These are phyloP conservation scores for Schoenoplectus tabernaemontani DNA, from an alignment of 202 grass and related monocot species.

Conservation along the genomic window DNA sequence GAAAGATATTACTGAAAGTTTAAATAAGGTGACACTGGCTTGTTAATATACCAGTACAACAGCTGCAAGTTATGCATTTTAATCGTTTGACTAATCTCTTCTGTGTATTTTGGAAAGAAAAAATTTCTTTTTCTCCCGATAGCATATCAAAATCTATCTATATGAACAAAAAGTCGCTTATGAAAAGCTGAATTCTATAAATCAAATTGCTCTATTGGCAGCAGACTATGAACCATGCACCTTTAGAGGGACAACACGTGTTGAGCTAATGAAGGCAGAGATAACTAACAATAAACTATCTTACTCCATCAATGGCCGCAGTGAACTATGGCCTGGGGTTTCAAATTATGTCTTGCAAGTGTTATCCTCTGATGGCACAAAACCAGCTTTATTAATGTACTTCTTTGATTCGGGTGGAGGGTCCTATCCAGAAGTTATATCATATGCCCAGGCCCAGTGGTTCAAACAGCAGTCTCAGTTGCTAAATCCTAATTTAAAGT, in stretches of 20 bases:
- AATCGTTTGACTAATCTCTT: neutral
- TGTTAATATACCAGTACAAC: neutral
- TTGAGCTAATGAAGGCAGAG: constrained; percentile 41
- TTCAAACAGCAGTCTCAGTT: constrained; percentile 35
- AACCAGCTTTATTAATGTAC: constrained; percentile 53
- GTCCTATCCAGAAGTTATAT: constrained; percentile 66
- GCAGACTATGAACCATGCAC: constrained; percentile 31
- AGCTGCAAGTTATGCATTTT: neutral
- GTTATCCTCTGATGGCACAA: constrained; percentile 24
- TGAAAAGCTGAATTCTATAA: neutral
- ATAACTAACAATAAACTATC: constrained; percentile 35
- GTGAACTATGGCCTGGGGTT: constrained; percentile 54
- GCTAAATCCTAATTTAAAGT: constrained; percentile 59
- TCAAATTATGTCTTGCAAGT: constrained; percentile 75
- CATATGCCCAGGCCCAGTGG: constrained; percentile 53
- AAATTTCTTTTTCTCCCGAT: neutral
- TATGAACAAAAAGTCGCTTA: neutral
- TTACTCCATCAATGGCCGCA: constrained; percentile 40
- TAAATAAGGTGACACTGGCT: neutral
- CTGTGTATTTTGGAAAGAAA: neutral
- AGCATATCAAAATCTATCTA: neutral
- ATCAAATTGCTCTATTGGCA: neutral
- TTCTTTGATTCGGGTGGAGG: constrained; percentile 86
- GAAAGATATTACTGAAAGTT: neutral
- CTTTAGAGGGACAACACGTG: constrained; percentile 48